A percentile compares a stretch with the other conserved stretches of the same genome.
These are phyloP conservation scores for Globisporangium cederbergense DNA, from an alignment of 352 stramenopile genomes.

Conservation along the genomic window DNA sequence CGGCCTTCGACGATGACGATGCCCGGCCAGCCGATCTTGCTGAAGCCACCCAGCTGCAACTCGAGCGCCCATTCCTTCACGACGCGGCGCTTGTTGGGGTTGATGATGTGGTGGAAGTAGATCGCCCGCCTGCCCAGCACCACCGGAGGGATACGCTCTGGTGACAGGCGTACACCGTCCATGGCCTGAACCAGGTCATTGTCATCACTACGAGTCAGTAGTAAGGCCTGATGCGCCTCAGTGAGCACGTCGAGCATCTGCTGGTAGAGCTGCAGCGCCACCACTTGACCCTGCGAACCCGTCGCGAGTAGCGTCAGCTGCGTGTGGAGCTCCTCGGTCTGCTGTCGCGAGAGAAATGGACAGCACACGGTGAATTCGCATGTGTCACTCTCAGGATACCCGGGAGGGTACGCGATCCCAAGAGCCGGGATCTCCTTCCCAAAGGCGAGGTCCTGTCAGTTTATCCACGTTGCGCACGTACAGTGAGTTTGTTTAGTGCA, in stretches of 20 bases:
- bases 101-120: slow-evolving; percentile 87
- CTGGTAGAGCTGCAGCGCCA: slow-evolving; percentile 63
- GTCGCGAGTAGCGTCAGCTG: slow-evolving; percentile 32
- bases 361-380: slow-evolving; percentile 49
- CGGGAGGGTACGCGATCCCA: slow-evolving; percentile 36
- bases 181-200: not conserved
- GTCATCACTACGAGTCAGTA: not conserved
- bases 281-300: slow-evolving; percentile 35
- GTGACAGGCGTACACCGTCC: not conserved
- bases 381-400: slow-evolving; percentile 30
- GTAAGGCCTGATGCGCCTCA: slow-evolving; percentile 8
- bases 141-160: not conserved
- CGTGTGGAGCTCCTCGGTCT: slow-evolving; percentile 37
- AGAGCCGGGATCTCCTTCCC: slow-evolving; percentile 33
- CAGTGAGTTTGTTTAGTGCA: not conserved
- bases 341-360: slow-evolving; percentile 33
- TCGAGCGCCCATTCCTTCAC: slow-evolving; percentile 72
- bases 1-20: slow-evolving; percentile 71
- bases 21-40: slow-evolving; percentile 82
- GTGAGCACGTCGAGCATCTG: slow-evolving; percentile 51
- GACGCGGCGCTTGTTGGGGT: slow-evolving; percentile 59
- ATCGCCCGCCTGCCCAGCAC: slow-evolving; percentile 60
- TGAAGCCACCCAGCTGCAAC: slow-evolving; percentile 60
- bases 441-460: slow-evolving; percentile 14
- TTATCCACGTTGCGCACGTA: not conserved